Evolutionary conservation across 2,329 filamentous ascomycete species (phyloP).

Genomic region (Nemania abortiva): DNA sequence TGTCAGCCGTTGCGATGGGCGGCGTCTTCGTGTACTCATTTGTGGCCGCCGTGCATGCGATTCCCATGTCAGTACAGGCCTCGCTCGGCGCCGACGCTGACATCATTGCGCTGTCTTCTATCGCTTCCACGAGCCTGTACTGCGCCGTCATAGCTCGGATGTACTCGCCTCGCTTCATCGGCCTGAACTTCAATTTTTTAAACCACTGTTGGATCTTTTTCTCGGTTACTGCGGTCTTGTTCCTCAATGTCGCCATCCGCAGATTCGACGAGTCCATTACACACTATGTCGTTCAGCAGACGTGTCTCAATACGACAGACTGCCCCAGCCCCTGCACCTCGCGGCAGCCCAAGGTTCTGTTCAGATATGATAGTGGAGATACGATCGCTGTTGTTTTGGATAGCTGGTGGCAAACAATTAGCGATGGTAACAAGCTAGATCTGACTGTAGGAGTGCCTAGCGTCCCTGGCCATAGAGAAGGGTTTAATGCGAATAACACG

Average conservation of each 20-base stretch:
- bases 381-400: not conserved
- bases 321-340: not conserved
- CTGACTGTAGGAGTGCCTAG: not conserved
- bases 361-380: not conserved
- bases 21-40: not conserved
- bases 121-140: not conserved
- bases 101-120: not conserved
- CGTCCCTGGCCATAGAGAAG: not conserved
- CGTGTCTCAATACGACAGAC: not conserved
- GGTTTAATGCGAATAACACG: not conserved
- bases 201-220: not conserved
- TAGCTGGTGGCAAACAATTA: not conserved
- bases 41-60: not conserved
- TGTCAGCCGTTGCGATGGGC: not conserved
- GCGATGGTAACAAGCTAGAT: not conserved
- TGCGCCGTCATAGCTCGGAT: not conserved
- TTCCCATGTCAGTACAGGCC: conserved; percentile 1
- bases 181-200: conserved; percentile 2
- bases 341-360: not conserved
- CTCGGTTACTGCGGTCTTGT: too few species aligned
- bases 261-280: not conserved
- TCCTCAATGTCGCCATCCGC: not conserved
- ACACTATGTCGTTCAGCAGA: not conserved
- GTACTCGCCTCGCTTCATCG: conserved; percentile 4
- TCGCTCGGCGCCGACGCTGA: conserved; percentile 11